Conservation (phyloP, 495 filamentous ascomycete species). For the Hypoxylon fuscum region DNA sequence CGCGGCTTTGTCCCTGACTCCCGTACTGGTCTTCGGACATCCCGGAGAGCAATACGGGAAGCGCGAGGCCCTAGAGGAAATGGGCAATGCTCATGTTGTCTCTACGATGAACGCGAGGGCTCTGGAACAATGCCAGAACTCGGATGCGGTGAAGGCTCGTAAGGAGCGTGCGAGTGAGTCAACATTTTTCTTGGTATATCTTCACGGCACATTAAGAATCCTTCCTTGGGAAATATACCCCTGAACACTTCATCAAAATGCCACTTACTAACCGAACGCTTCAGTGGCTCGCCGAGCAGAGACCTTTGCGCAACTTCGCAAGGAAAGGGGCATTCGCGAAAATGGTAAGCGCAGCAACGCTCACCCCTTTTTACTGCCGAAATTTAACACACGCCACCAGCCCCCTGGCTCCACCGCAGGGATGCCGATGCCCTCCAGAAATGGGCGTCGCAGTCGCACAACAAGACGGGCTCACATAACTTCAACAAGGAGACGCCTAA, state of each 20-base stretch:
- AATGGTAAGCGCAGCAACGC: slow-evolving; percentile 24
- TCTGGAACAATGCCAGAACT: slow-evolving; percentile 39
- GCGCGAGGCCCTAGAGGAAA: slow-evolving; percentile 35
- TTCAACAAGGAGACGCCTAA: slow-evolving; percentile 56
- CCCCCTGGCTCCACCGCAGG: slow-evolving; percentile 47
- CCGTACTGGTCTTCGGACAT: slow-evolving; percentile 30
- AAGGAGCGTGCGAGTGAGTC: slow-evolving; percentile 41
- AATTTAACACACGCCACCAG: slow-evolving; percentile 27
- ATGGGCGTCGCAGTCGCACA: slow-evolving; percentile 49
- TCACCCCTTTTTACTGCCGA: neutral
- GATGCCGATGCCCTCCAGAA: slow-evolving; percentile 51
- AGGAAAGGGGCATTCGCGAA: slow-evolving; percentile 30
- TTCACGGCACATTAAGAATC: neutral
- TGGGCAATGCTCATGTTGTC: slow-evolving; percentile 41
- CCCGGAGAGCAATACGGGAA: slow-evolving; percentile 40
- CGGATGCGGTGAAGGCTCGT: slow-evolving; percentile 40
- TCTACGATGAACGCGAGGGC: slow-evolving; percentile 41
- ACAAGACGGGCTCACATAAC: slow-evolving; percentile 41
- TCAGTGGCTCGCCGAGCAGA: slow-evolving; percentile 41
- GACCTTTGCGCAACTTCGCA: slow-evolving; percentile 40
- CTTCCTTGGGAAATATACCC: too few relatives aligned
- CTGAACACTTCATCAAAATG: neutral
- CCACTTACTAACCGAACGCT: slow-evolving; percentile 1
- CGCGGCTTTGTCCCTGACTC: slow-evolving; percentile 31
- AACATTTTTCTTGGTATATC: neutral